phyloP scores from a whole-genome alignment of 2,329 filamentous ascomycete species.

The Apiospora sp. region DNA sequence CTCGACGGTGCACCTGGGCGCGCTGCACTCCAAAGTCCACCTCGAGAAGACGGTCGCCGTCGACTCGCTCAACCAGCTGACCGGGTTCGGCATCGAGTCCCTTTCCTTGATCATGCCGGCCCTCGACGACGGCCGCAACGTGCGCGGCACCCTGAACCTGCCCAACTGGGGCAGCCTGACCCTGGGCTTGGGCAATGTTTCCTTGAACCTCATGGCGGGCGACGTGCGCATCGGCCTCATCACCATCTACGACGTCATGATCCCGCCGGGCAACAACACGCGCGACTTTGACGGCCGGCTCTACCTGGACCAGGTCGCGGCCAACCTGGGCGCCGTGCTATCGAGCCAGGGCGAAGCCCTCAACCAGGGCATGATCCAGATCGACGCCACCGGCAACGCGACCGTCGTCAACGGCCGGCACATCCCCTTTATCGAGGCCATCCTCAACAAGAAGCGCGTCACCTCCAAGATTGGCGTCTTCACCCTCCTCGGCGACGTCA shows the following conservation, averaged over 20 bases:
- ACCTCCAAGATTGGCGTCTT: constrained; percentile 47
- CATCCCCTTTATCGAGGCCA: constrained; percentile 53
- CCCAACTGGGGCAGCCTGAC: constrained; percentile 54
- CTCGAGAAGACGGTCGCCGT: constrained; percentile 53
- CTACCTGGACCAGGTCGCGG: constrained; percentile 48
- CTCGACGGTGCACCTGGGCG: constrained; percentile 48
- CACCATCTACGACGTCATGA: constrained; percentile 46
- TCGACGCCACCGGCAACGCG: constrained; percentile 51
- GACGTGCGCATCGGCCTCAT: constrained; percentile 50
- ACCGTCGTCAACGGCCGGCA: constrained; percentile 52
- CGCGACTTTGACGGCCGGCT: constrained; percentile 50
- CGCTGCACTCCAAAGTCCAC: constrained; percentile 45
- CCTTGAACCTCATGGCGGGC: constrained; percentile 51
- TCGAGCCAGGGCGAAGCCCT: constrained; percentile 47
- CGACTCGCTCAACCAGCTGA: constrained; percentile 47
- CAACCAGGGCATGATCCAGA: constrained; percentile 48
- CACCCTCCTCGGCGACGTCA: constrained; percentile 47
- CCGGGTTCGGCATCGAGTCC: constrained; percentile 48
- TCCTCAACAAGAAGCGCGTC: constrained; percentile 50
- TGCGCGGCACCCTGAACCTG: constrained; percentile 51
- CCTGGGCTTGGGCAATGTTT: constrained; percentile 55
- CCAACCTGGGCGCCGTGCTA: constrained; percentile 52
- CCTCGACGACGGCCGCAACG: constrained; percentile 48
- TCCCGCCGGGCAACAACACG: constrained; percentile 54
- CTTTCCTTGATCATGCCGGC: constrained; percentile 48